Conservation (phyloP, 139 green algal genomes). For the Chlamydomonas sphaeroides region DNA sequence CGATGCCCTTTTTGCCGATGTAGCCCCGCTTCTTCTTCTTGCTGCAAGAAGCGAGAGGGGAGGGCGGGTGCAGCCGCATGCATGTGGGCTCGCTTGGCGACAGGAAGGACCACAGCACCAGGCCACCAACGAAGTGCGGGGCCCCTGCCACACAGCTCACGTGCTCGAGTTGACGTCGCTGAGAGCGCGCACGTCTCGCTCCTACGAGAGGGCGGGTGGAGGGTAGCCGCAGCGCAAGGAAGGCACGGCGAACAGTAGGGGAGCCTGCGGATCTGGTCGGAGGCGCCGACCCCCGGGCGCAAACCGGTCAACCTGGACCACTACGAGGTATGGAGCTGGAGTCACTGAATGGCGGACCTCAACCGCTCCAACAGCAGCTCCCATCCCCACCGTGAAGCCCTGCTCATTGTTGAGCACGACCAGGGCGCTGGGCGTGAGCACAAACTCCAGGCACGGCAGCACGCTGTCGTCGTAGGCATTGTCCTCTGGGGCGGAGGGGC, state of each 20-base stretch:
- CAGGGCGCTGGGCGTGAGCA: constrained; percentile 9
- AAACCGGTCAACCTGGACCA: too few relatives aligned
- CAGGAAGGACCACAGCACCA: too few relatives aligned
- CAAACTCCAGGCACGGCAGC: constrained; percentile 43
- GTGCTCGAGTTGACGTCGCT: constrained; percentile 17
- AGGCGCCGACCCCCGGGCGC: too few relatives aligned
- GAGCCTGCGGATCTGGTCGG: too few relatives aligned
- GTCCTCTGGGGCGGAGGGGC: constrained; percentile 35
- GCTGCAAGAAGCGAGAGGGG: neutral
- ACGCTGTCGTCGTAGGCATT: constrained; percentile 22
- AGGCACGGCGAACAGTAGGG: too few relatives aligned
- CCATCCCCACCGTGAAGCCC: neutral
- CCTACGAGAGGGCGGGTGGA: neutral
- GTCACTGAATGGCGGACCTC: too few relatives aligned
- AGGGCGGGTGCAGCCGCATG: too few relatives aligned
- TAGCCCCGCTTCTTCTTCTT: constrained; percentile 38
- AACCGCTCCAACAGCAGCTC: too few relatives aligned
- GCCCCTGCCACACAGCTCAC: neutral
- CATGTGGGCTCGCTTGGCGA: too few relatives aligned
- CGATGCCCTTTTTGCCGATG: constrained; percentile 56
- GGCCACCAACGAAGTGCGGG: too few relatives aligned
- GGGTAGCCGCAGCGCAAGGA: too few relatives aligned
- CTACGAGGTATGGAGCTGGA: too few relatives aligned
- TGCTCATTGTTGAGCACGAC: constrained; percentile 35
- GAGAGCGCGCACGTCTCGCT: constrained; percentile 12